Percentiles rank a stretch among this genome's conserved stretches.
Evolutionary conservation across 768 basidiomycete species (phyloP).

Genomic region (Porphyrellus cyaneotinctus): DNA sequence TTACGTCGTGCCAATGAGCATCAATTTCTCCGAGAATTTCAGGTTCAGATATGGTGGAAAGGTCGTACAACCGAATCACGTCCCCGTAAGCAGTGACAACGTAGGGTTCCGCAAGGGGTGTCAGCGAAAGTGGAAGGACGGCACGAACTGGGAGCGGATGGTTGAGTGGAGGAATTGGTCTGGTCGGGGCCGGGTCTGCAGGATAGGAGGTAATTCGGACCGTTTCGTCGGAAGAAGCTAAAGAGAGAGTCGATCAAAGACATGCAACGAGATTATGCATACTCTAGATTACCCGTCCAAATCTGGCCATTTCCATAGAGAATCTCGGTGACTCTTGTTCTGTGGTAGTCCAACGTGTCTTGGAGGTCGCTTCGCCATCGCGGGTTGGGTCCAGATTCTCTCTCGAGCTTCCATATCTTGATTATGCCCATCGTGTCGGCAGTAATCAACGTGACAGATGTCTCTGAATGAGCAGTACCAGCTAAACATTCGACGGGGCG

Average conservation of each 20-base stretch:
- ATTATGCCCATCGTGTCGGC: conserved; percentile 92
- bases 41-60: conserved; percentile 62
- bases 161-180: conserved; percentile 46
- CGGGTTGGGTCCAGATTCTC: conserved; percentile 35
- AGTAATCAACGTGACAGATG: conserved; percentile 60
- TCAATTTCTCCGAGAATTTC: conserved; percentile 72
- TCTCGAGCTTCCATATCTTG: conserved; percentile 68
- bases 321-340: conserved; percentile 80
- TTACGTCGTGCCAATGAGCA: conserved; percentile 90
- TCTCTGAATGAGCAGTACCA: conserved; percentile 46
- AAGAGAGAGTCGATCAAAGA: conserved; percentile 1
- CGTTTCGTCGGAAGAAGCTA: conserved; percentile 89
- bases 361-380: conserved; percentile 50
- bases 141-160: conserved; percentile 68
- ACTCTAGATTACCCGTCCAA: conserved; percentile 69
- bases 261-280: not conserved
- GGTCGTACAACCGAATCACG: conserved; percentile 73
- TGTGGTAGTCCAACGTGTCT: conserved; percentile 65
- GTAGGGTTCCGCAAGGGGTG: conserved; percentile 66
- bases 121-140: conserved; percentile 63
- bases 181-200: conserved; percentile 27
- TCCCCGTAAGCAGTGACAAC: conserved; percentile 84
- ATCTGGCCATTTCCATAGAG: conserved; percentile 62
- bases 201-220: conserved; percentile 57
- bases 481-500: conserved; percentile 82